Evolutionary conservation across 2,329 filamentous ascomycete species (phyloP), one percentile per base, ranked within the genome.

Genomic region (Stemphylium lycopersici): DNA sequence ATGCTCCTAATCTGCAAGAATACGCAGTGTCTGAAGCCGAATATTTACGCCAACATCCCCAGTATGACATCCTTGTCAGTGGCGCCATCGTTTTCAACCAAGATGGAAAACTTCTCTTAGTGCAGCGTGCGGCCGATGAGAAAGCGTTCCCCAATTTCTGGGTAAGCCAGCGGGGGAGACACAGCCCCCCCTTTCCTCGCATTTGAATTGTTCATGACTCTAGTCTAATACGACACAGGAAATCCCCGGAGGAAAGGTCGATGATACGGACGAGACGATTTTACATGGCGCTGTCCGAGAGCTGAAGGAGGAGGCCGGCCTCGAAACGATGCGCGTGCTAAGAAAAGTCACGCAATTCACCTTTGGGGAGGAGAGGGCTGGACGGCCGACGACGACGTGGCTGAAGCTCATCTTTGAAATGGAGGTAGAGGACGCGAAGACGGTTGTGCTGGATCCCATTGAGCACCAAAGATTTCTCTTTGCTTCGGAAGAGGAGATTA

Each of bases 251-350:
- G 83, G 83, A 2, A 77, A 76, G 11, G 73, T 75, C 24, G 82
- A 84, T 33, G 62, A 70, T 10, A 68, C 67, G 0, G 82, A 84
- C 53, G 63, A 71, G 12, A 81, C 78, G 0, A 71, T 85, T 31
- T 66, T 84, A 0, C 77, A 81, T 45, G 78, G 77, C 1, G 78
- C 79, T 2, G 81, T 74, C 8, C 76, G 82, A 6, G 82, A 84
- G 58, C 67, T 83, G 10, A 75, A 77, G 37, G 82, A 85, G 63
- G 82, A 84, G 61, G 79, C 79, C 0, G 82, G 81, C 0, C 67
- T 84, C 18, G 70, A 70, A 38, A 78, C 81, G 2, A 77, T 67
- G 18, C 67, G 66, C 10, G 70, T 84, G 32, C 65, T 77, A 2
- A 74, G 77, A 22, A 69, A 79, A 46, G 76, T 81, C 6, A 68